Conservation (phyloP, 1,139 yeast genomes). For the Yamadazyma membranifaciens region DNA sequence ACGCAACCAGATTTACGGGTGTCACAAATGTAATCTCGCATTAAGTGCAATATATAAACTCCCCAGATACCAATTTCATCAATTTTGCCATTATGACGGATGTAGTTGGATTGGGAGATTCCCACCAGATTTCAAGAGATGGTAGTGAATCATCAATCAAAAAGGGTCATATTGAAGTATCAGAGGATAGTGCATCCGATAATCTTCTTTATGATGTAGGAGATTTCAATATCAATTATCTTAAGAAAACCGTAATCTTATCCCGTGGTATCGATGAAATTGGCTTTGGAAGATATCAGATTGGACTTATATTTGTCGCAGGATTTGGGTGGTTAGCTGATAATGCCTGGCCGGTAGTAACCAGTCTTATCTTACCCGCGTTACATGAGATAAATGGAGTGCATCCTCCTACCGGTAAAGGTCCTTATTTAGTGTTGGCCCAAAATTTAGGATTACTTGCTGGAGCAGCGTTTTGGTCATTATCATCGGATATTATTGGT, state of each 20-base stretch:
- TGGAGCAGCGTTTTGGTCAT: conserved; percentile 44
- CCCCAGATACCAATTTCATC: too few relatives aligned
- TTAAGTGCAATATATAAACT: too few relatives aligned
- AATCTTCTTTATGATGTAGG: conserved; percentile 11
- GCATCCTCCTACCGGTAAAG: conserved; percentile 31
- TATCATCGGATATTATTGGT: conserved; percentile 41
- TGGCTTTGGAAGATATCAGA: conserved; percentile 44
- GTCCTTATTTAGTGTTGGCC: conserved; percentile 40
- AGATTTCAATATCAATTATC: conserved; percentile 20
- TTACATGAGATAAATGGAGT: conserved; percentile 38
- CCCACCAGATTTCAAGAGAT: background rate
- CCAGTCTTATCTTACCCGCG: conserved; percentile 34
- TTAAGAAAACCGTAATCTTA: conserved; percentile 33
- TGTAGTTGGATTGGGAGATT: too few relatives aligned
- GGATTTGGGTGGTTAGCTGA: conserved; percentile 48
- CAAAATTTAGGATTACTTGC: conserved; percentile 43
- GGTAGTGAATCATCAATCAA: background rate
- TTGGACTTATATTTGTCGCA: conserved; percentile 40
- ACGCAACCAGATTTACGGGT: too few relatives aligned
- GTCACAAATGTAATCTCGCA: too few relatives aligned
- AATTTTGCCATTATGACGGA: too few relatives aligned
- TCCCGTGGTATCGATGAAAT: conserved; percentile 37
- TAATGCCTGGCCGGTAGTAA: conserved; percentile 44
- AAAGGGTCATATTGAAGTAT: background rate
- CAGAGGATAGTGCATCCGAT: conserved; percentile 4